Base-by-base conservation (phyloP, 257 asterid genomes). In the Nicotiana obtusifolia region DNA sequence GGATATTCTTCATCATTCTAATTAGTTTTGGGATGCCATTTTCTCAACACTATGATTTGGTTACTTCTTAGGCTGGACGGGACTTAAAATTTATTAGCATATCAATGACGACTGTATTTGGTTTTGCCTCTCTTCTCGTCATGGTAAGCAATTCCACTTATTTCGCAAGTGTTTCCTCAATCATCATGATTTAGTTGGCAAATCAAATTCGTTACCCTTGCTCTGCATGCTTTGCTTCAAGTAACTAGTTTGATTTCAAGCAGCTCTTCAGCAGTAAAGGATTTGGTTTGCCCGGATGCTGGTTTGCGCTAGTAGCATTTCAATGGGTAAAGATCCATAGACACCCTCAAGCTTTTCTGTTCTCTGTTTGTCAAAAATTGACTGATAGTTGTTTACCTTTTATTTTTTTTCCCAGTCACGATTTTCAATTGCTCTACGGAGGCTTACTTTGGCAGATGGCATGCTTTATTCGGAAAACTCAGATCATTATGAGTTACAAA, bases 271-370 rank as follows among this genome's bases (percentile, higher is more conserved):
- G 93, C 88, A 87, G 81, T 75, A 90, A 69, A 78, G 99, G 99
- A 79, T 90, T 81, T 60, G 97, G 99, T 81, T 86, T 94, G 84
- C 73, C 91, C 7, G 98, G 97, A 4, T 91, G 95, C 83, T 95
- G 98, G 99, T 91, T 90, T 83, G 82, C 96, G 6, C 97, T 94
- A 37, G 98, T 90, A 41, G 94, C 94, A 22, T 95, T 94, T 89
- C 99, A 95, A 88, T 95, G 99, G 97, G 98, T 94, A 89, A 52
- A 62, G 19, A 81, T 11, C 61, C 69, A 44, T 56, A 41, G 2
- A 52, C 35, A 10, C 3, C 47, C 61, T 35, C 19, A 16, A 16
- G 9, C 24, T 62, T 10, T 69, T 13, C 9, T 57, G 57, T 22
- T 59, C 16, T 24, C 83, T 5, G 3, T 20, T 44, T 7, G 17